Evolutionary conservation across 345 rosid species (phyloP).

Genomic region (Rhodomyrtus tomentosa): DNA sequence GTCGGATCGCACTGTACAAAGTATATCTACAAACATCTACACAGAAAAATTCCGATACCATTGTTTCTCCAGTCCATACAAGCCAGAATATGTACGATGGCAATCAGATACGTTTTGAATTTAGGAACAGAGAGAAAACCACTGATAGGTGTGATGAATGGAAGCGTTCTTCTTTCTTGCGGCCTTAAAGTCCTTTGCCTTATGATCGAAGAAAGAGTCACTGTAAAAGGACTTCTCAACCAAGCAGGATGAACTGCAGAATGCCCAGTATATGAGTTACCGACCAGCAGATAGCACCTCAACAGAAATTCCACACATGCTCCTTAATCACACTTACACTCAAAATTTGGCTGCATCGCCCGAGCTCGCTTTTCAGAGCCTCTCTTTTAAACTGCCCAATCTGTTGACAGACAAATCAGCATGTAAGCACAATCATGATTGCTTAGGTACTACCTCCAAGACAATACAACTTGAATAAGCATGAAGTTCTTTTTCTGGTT

Average conservation of each 20-base stretch:
- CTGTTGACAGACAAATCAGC: neutral
- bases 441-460: neutral
- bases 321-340: neutral
- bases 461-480: neutral
- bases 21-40: neutral
- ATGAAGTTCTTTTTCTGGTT: neutral
- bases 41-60: neutral
- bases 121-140: neutral
- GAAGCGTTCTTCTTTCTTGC: neutral
- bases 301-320: neutral
- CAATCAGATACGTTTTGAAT: neutral
- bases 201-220: neutral
- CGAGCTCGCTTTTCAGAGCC: neutral
- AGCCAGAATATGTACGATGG: neutral
- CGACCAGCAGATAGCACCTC: neutral
- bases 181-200: neutral
- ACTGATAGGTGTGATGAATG: neutral
- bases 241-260: neutral
- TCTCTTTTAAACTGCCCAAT: neutral
- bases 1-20: neutral
- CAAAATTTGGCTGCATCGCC: neutral
- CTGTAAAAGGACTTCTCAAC: neutral
- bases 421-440: neutral
- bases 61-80: neutral
- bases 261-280: neutral